Conservation (phyloP, 1,284 basidiomycete species). For the Ustilago cynodontis region DNA sequence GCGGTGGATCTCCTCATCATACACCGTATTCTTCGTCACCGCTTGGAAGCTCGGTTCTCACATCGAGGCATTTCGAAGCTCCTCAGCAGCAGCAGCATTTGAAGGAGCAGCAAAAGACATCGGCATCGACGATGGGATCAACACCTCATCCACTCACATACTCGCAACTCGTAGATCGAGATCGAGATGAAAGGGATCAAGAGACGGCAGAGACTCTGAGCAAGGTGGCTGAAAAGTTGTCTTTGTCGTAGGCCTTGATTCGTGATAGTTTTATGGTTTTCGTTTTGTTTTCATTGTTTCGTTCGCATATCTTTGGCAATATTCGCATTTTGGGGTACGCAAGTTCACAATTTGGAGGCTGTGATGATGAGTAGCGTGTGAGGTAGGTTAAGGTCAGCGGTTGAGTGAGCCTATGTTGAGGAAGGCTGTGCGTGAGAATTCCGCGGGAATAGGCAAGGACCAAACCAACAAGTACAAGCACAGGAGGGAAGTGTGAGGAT, state of each 20-base stretch:
- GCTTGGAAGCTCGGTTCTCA: slow-evolving; percentile 39
- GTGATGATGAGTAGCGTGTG: neutral
- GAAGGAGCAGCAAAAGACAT: neutral
- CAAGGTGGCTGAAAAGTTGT: slow-evolving; percentile 39
- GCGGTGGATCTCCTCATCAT: slow-evolving; percentile 32
- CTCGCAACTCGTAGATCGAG: slow-evolving; percentile 20
- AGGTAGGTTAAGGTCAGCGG: too few relatives aligned
- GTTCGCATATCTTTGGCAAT: too few relatives aligned
- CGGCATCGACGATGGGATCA: slow-evolving; percentile 8
- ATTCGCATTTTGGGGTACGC: slow-evolving; percentile 4
- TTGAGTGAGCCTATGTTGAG: too few relatives aligned
- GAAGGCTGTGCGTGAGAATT: neutral
- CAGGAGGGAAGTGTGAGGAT: too few relatives aligned
- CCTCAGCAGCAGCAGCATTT: slow-evolving; percentile 19
- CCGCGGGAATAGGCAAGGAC: neutral
- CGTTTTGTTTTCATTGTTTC: slow-evolving; percentile 4
- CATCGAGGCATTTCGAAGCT: slow-evolving; percentile 33
- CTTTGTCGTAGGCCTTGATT: slow-evolving; percentile 21
- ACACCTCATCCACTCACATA: slow-evolving; percentile 13
- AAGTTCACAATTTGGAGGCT: neutral
- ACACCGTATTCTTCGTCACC: slow-evolving; percentile 49
- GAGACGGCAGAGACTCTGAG: slow-evolving; percentile 47
- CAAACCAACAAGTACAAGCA: too few relatives aligned
- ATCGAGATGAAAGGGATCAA: slow-evolving; percentile 28
- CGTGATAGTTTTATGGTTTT: neutral